These are phyloP conservation scores for Lactarius quietus DNA, from an alignment of 768 basidiomycete genomes.

Conservation along the genomic window DNA sequence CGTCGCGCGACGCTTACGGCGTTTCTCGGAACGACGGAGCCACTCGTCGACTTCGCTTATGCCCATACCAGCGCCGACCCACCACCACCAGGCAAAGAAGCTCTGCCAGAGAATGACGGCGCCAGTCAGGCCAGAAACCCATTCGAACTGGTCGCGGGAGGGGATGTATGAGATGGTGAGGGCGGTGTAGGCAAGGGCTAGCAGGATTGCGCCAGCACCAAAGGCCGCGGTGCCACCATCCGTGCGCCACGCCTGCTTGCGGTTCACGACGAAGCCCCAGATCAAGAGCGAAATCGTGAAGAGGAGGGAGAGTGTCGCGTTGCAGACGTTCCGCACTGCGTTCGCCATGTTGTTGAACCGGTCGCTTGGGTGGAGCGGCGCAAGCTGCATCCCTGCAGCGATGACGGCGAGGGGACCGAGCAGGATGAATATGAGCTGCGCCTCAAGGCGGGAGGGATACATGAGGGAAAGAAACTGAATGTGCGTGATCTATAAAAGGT, in stretches of 20 bases:
- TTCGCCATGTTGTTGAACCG: constrained; percentile 45
- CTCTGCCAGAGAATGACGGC: constrained; percentile 95
- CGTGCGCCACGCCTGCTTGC: constrained; percentile 89
- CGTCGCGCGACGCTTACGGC: constrained; percentile 44
- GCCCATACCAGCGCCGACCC: constrained; percentile 91
- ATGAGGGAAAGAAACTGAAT: constrained; percentile 96
- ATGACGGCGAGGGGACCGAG: constrained; percentile 86
- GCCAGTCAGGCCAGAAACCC: constrained; percentile 90
- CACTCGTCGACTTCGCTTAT: constrained; percentile 67
- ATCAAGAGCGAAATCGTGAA: constrained; percentile 87
- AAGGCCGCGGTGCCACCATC: constrained; percentile 97
- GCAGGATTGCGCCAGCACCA: constrained; percentile 73
- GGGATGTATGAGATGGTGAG: constrained; percentile 89
- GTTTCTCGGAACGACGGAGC: constrained; percentile 49
- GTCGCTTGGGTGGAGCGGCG: constrained; percentile 53
- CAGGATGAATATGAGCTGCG: constrained; percentile 76
- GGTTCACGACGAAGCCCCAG: constrained; percentile 91
- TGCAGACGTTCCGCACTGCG: constrained; percentile 89
- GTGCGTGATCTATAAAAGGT: constrained; percentile 74
- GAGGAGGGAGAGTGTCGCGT: constrained; percentile 91
- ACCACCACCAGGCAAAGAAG: constrained; percentile 99
- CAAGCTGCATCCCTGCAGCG: constrained; percentile 79
- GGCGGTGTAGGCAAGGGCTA: constrained; percentile 80
- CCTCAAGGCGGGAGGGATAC: constrained; percentile 89
- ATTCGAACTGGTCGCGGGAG: constrained; percentile 77